Conservation (phyloP, 2,329 filamentous ascomycete species). For the Cladosporium sp. region DNA sequence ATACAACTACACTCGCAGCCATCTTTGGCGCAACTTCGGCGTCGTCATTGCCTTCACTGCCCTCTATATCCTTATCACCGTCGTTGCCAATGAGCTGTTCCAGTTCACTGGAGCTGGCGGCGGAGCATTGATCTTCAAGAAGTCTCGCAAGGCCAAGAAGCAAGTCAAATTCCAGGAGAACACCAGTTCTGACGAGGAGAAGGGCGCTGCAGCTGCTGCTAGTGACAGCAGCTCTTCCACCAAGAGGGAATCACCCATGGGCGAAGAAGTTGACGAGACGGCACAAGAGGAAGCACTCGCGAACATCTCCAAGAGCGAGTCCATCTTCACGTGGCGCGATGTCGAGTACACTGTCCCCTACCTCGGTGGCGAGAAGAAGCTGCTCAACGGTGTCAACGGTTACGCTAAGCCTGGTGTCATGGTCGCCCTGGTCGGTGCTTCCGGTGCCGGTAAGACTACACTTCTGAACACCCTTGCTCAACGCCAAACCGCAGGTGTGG, state of each 20-base stretch:
- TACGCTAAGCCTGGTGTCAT: slow-evolving; percentile 77
- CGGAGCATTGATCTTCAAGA: slow-evolving; percentile 70
- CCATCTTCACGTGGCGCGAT: slow-evolving; percentile 67
- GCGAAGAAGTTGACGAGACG: slow-evolving; percentile 22
- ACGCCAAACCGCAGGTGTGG: slow-evolving; percentile 62
- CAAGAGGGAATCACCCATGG: slow-evolving; percentile 27
- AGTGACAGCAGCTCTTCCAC: slow-evolving; percentile 30
- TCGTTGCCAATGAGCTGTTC: slow-evolving; percentile 65
- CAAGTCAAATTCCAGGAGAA: slow-evolving; percentile 43
- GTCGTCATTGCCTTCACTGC: slow-evolving; percentile 72
- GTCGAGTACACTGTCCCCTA: slow-evolving; percentile 71
- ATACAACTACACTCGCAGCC: slow-evolving; percentile 54
- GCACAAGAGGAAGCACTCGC: slow-evolving; percentile 41
- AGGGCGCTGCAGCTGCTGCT: slow-evolving; percentile 32
- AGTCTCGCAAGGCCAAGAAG: slow-evolving; percentile 59
- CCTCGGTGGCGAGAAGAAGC: slow-evolving; percentile 56
- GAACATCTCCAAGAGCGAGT: slow-evolving; percentile 54
- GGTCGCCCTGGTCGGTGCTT: slow-evolving; percentile 77
- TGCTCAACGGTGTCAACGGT: slow-evolving; percentile 67
- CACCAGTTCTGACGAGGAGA: slow-evolving; percentile 56
- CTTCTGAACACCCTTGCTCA: slow-evolving; percentile 74
- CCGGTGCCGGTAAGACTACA: slow-evolving; percentile 79
- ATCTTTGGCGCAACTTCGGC: slow-evolving; percentile 71
- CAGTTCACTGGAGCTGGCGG: slow-evolving; percentile 59
- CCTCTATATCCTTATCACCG: slow-evolving; percentile 69